Percentiles rank a stretch among this genome's conserved stretches.
Evolutionary conservation across 2,329 filamentous ascomycete species (phyloP).

Genomic region (Verticillium longisporum): DNA sequence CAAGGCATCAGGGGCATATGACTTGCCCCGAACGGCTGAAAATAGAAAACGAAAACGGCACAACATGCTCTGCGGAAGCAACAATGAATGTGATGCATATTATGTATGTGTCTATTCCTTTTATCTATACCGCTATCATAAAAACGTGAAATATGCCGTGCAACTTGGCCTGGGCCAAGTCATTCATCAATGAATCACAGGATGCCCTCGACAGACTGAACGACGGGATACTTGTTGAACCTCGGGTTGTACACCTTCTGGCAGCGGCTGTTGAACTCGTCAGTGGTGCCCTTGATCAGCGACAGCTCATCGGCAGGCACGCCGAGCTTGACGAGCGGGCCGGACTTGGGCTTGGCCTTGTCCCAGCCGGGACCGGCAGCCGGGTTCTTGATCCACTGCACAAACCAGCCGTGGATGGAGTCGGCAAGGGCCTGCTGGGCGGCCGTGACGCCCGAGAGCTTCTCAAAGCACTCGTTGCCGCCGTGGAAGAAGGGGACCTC

Average conservation of each 20-base stretch:
- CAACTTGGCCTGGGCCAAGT: background rate
- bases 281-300: constrained; percentile 18
- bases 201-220: constrained; percentile 3
- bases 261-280: constrained; percentile 25
- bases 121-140: background rate
- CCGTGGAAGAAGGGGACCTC: constrained; percentile 39
- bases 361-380: constrained; percentile 32
- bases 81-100: too few species aligned
- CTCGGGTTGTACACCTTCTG: constrained; percentile 13
- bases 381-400: constrained; percentile 36
- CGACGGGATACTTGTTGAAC: constrained; percentile 4
- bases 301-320: constrained; percentile 25
- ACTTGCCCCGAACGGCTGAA: too few species aligned
- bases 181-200: background rate
- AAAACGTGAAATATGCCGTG: background rate
- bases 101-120: background rate
- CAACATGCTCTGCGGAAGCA: too few species aligned
- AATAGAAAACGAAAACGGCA: too few species aligned
- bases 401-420: constrained; percentile 33
- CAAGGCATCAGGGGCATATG: too few species aligned
- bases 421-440: constrained; percentile 32
- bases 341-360: constrained; percentile 20
- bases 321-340: constrained; percentile 23
- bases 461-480: constrained; percentile 33
- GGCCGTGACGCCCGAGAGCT: constrained; percentile 22